Conservation (phyloP, 1,284 basidiomycete species). For the Cryptococcus neoformans region DNA sequence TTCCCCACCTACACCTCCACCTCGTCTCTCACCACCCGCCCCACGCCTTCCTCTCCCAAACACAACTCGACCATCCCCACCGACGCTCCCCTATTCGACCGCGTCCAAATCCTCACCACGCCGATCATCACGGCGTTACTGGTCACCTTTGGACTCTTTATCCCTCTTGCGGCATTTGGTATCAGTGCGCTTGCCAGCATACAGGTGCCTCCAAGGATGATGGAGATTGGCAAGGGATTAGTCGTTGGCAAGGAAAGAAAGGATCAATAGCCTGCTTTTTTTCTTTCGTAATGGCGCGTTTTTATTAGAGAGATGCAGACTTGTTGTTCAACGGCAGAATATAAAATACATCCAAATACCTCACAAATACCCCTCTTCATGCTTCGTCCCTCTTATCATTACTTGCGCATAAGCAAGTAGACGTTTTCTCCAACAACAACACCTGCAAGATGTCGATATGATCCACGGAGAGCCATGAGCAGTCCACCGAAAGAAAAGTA, state of each 20-base stretch:
- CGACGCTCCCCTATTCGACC: constrained; percentile 53
- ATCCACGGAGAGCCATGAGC: constrained; percentile 89
- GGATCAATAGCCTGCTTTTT: constrained; percentile 59
- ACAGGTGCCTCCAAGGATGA: constrained; percentile 56
- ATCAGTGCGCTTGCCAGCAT: constrained; percentile 69
- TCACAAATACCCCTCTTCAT: not conserved
- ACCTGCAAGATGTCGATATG: constrained; percentile 86
- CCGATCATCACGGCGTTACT: constrained; percentile 69
- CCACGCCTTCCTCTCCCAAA: constrained; percentile 2
- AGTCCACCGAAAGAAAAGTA: constrained; percentile 97
- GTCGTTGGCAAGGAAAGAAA: constrained; percentile 70
- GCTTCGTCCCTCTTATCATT: constrained; percentile 15
- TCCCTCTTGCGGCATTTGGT: constrained; percentile 66
- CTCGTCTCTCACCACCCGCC: constrained; percentile 7
- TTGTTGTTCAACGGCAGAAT: not conserved
- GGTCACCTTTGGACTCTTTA: constrained; percentile 64
- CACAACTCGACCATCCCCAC: constrained; percentile 27
- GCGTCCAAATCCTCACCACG: constrained; percentile 74
- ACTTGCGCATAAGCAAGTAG: constrained; percentile 84
- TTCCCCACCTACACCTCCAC: constrained; percentile 19
- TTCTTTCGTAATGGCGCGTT: not conserved
- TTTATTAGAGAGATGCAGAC: not conserved
- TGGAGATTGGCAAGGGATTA: constrained; percentile 43
- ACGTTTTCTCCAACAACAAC: constrained; percentile 91
- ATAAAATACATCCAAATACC: not conserved